Base-by-base conservation (phyloP, 345 rosid genomes). In the Corchorus olitorius region DNA sequence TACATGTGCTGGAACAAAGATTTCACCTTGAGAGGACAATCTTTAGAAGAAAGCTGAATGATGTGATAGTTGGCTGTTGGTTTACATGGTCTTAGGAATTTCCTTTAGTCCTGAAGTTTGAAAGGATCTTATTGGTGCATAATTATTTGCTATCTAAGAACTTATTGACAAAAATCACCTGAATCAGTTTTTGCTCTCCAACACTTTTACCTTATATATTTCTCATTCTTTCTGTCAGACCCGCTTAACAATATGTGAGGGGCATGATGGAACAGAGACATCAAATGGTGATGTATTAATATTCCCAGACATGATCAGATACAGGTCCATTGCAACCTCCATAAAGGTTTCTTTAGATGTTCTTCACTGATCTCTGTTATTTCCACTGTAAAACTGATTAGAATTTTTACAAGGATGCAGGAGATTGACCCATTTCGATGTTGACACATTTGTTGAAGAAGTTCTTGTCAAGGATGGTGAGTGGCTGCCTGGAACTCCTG, bases 361-460 rank as follows among this genome's bases (percentile, higher is more conserved):
- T 76, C 54, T 72, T 55, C 2, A 19, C 55, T 66, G 3, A 12
- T 33, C 64, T 70, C 63, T 19, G 15, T 39, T 41, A 22, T 52
- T 66, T 78, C 49, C 56, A 63, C 54, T 58, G 66, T 3, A 34
- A 67, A 72, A 22, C 79, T 68, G 79, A 56, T 65, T 71, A 58
- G 69, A 77, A 74, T 77, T 27, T 62, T 71, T 52, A 60, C 53
- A 69, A 76, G n/a, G 59, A 81, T 92, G 91, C 91, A 95, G 99
- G 93, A 92, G 98, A 85, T 86, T 96, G 85, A 96, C 99, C 19
- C 99, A 96, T 87, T 96, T 96, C 81, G 99, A 96, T 76, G 99
- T 96, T 11, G 99, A 96, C 75, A 96, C 97, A 34, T 96, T 96
- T 84, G 97, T 93, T 10, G 99, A 96, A 78, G 98, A 93, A 86